phyloP scores from a whole-genome alignment of 2,329 filamentous ascomycete genomes.

The Neonectria ditissima region DNA sequence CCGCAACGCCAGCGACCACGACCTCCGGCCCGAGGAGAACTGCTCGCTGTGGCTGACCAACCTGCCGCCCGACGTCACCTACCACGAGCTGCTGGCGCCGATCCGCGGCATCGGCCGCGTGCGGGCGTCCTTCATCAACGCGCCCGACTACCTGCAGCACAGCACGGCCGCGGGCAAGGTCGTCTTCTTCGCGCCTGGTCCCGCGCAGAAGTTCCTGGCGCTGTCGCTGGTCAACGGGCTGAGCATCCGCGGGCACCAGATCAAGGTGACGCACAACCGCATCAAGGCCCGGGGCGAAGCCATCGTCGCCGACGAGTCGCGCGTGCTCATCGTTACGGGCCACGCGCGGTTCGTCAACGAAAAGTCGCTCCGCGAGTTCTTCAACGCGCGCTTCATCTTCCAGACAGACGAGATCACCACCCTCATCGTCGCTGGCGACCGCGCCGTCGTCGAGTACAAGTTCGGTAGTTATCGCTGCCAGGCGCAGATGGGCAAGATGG shows the following conservation, averaged over 20 bases:
- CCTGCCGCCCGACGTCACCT: slow-evolving; percentile 58
- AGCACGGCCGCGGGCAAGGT: slow-evolving; percentile 60
- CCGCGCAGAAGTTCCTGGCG: slow-evolving; percentile 51
- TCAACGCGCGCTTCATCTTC: slow-evolving; percentile 58
- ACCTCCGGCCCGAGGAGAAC: slow-evolving; percentile 53
- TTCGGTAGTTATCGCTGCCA: slow-evolving; percentile 69
- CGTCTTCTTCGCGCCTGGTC: slow-evolving; percentile 59
- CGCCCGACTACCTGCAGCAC: slow-evolving; percentile 53
- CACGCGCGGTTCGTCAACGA: slow-evolving; percentile 58
- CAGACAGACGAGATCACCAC: slow-evolving; percentile 58
- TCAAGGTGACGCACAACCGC: slow-evolving; percentile 60
- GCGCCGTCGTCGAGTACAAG: slow-evolving; percentile 59
- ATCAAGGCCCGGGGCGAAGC: slow-evolving; percentile 55
- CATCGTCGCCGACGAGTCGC: slow-evolving; percentile 50
- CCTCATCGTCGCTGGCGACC: slow-evolving; percentile 43
- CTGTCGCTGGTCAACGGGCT: slow-evolving; percentile 47
- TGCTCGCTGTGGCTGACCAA: slow-evolving; percentile 66
- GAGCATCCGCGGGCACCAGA: slow-evolving; percentile 50
- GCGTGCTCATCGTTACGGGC: slow-evolving; percentile 65
- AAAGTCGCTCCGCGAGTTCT: slow-evolving; percentile 53
- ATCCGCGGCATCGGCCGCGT: slow-evolving; percentile 63
- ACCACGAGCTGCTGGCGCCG: slow-evolving; percentile 56
- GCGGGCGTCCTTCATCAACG: slow-evolving; percentile 64
- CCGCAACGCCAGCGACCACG: slow-evolving; percentile 50
- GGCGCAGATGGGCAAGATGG: slow-evolving; percentile 61